phyloP scores from a whole-genome alignment of 2,329 filamentous ascomycete genomes.

The Fusarium buxicola region DNA sequence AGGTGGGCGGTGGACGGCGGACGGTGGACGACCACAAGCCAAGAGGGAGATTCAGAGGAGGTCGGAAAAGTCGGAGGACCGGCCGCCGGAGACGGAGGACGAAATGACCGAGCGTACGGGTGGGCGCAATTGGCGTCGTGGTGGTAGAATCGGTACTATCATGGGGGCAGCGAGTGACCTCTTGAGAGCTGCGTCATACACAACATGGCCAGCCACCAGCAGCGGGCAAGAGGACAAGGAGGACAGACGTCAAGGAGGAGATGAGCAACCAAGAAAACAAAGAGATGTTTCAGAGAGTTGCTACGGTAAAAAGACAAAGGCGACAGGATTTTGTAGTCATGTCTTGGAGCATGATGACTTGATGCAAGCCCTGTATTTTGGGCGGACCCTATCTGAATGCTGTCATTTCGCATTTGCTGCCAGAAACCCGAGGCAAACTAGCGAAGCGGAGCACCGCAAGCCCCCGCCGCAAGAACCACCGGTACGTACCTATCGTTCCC shows the following conservation, averaged over 20 bases:
- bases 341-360: conserved; percentile 12
- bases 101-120: conserved; percentile 30
- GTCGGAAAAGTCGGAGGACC: conserved; percentile 13
- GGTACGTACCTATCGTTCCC: conserved; percentile 13
- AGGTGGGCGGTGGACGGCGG: conserved; percentile 26
- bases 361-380: conserved; percentile 34
- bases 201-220: conserved; percentile 43
- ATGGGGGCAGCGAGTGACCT: conserved; percentile 42
- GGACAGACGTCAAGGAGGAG: neutral
- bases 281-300: conserved; percentile 27
- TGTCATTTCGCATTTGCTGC: conserved; percentile 46
- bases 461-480: conserved; percentile 9
- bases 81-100: conserved; percentile 20
- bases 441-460: conserved; percentile 17
- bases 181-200: conserved; percentile 29
- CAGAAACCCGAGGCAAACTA: conserved; percentile 28
- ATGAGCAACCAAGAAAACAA: conserved; percentile 6
- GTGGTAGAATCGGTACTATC: conserved; percentile 35
- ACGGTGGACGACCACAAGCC: conserved; percentile 8
- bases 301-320: conserved; percentile 4
- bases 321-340: conserved; percentile 3
- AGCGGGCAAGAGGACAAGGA: neutral
- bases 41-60: conserved; percentile 17
- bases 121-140: conserved; percentile 25
- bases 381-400: conserved; percentile 37